Base-by-base conservation (phyloP, 2,329 filamentous ascomycete genomes). In the Daldinia sp. region DNA sequence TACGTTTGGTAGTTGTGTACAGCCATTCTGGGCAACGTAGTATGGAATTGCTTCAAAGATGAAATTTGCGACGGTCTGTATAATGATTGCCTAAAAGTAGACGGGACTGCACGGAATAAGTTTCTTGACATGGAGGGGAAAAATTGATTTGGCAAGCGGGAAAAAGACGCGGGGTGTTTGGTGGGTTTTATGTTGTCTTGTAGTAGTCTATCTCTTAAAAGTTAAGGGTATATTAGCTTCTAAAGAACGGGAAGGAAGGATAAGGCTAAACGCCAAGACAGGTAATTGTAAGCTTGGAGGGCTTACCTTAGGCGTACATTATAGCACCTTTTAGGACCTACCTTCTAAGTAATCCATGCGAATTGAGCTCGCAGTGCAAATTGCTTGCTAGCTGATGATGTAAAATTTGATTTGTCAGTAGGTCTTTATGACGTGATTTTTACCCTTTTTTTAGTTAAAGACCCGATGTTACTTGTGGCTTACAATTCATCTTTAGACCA, bases 11-110 rank as follows among this genome's bases (percentile, higher is more conserved):
- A 67, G 70, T 75, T 77, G 75, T 80, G 77, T 70, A 81, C 75
- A 68, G 75, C 76, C 79, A 81, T 81, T 61, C 75, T 80, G 76
- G 77, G 74, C 63, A 64, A 69, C n/a, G 74, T 76, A 37, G 76
- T 73, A 53, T 78, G 77, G 65, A 81, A 80, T 37, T 75, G 67
- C 67, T 72, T 65, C 68, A 68, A n/a, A 66, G 67, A 27, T 52
- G 63, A 49, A 41, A 66, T 64, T 25, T 60, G 61, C 60, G 64
- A 61, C 37, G 67, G 52, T 62, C 61, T 60, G 54, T 63, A 66
- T 19, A 69, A 34, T 53, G 69, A 60, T 54, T 67, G 68, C 70
- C 68, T 64, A 29, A 64, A 39, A 21, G 67, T 53, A 55, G 69
- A 65, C 63, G 68, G 64, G 49, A 66, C 60, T 59, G 57, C 35